Base-by-base conservation (phyloP, 2,329 filamentous ascomycete genomes). In the Monilinia fructicola region DNA sequence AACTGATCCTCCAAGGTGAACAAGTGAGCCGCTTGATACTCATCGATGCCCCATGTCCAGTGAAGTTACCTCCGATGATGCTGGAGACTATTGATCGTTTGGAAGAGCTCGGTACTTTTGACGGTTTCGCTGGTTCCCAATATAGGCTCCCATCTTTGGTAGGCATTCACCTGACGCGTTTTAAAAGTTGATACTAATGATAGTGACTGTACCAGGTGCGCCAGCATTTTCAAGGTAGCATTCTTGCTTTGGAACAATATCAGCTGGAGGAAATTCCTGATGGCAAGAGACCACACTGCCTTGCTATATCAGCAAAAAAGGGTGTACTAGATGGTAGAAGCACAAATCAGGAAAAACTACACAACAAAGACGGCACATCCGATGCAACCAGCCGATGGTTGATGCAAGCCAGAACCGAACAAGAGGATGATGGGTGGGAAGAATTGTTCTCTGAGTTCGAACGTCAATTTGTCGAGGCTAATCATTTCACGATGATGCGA, bases 401-500 rank as follows among this genome's bases (percentile, higher is more conserved):
- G 18, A 40, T 62, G 59, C 46, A 62, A 16, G n/a, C 46, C n/a
- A n/a, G 48, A 2, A 62, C 21, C 21, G 35, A 38, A 4, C 28
- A 21, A 12, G 35, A 31, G 3, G 28, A 28, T 21, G 52, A 62
- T 42, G 46, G 59, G 16, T 62, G 59, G 59, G 46, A 54, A 40
- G 18, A 53, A 23, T 26, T n/a, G 46, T 21, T 62, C n/a, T 23
- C 46, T 10, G 11, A 21, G 11, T 38, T 62, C 12, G 28, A 26
- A 9, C n/a, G 28, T 26, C 54, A 35, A 9, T 68, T 56, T 40
- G 66, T 67, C 1, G n/a, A 40, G 18, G 70, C 65, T 42, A 71
- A 70, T 54, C 71, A 72, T 59, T 72, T 71, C 54, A 68, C 71
- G 28, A 70, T 72, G 67, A 72, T 72, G 66, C 66, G 68, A 54